A percentile compares a stretch with the other conserved stretches of the same genome.
phyloP scores from a whole-genome alignment of 495 filamentous ascomycete genomes.

The Neurospora pannonica region DNA sequence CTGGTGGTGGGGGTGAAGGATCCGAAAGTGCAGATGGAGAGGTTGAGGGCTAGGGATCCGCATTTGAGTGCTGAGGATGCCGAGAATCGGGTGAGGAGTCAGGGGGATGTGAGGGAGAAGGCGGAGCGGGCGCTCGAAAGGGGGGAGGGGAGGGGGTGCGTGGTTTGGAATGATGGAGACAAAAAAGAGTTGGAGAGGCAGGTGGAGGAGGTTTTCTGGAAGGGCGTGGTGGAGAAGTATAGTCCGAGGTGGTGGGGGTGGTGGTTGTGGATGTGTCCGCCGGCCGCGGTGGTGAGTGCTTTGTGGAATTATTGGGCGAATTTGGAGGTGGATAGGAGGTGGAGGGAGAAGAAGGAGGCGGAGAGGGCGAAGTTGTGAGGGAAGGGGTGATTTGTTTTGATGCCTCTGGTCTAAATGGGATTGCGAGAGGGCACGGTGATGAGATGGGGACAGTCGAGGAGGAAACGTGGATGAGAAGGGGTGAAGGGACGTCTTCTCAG shows the following conservation, averaged over 20 bases:
- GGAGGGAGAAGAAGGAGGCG: slow-evolving; percentile 55
- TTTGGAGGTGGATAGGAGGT: slow-evolving; percentile 54
- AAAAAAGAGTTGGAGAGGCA: slow-evolving; percentile 55
- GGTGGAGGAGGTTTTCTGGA: slow-evolving; percentile 42
- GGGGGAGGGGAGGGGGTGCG: slow-evolving; percentile 53
- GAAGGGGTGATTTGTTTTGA: background rate
- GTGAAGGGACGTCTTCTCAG: background rate
- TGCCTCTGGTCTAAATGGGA: background rate
- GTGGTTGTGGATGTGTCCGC: slow-evolving; percentile 62
- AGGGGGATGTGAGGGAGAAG: slow-evolving; percentile 78
- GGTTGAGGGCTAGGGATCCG: slow-evolving; percentile 62
- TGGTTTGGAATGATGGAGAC: slow-evolving; percentile 80
- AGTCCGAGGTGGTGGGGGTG: slow-evolving; percentile 78
- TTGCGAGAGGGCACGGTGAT: background rate
- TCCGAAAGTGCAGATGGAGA: slow-evolving; percentile 65
- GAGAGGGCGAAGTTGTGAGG: slow-evolving; percentile 60
- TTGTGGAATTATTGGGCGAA: slow-evolving; percentile 59
- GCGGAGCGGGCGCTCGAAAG: slow-evolving; percentile 57
- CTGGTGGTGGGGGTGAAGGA: slow-evolving; percentile 75
- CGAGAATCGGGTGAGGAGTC: slow-evolving; percentile 67
- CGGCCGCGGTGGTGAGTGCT: slow-evolving; percentile 54
- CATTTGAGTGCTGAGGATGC: slow-evolving; percentile 72
- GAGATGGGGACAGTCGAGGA: background rate
- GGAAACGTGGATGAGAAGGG: background rate
- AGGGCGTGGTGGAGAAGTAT: slow-evolving; percentile 47